Conservation (phyloP, 805 yeast genomes). For the Sugiyamaella marilandica region DNA sequence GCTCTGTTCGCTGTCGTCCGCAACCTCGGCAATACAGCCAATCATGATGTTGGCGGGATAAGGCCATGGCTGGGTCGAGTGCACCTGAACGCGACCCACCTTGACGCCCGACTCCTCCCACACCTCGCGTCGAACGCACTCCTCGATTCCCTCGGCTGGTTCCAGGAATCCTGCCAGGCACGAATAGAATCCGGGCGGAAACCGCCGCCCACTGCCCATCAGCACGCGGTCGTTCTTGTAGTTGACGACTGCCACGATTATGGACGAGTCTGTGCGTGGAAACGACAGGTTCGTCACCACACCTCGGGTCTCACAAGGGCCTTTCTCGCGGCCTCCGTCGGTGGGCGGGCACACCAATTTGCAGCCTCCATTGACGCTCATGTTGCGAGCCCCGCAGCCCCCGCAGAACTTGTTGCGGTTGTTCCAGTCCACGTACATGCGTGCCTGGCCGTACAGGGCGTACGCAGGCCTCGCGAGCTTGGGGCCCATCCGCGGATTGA, state of each 20-base stretch:
- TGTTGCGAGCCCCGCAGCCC: slow-evolving; percentile 62
- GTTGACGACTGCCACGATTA: slow-evolving; percentile 74
- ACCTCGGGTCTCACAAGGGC: slow-evolving; percentile 36
- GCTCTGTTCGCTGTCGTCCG: slow-evolving; percentile 42
- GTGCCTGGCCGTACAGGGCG: slow-evolving; percentile 71
- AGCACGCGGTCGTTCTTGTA: slow-evolving; percentile 55
- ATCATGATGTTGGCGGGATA: slow-evolving; percentile 91
- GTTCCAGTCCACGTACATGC: slow-evolving; percentile 84
- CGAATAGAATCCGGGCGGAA: slow-evolving; percentile 60
- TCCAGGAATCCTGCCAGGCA: slow-evolving; percentile 96
- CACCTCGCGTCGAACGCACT: slow-evolving; percentile 80
- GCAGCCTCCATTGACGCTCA: slow-evolving; percentile 40
- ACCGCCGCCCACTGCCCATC: slow-evolving; percentile 65
- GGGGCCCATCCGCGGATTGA: slow-evolving; percentile 4
- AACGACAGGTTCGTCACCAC: slow-evolving; percentile 72
- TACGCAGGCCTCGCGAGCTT: slow-evolving; percentile 32
- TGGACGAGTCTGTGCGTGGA: slow-evolving; percentile 89
- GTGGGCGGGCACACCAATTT: slow-evolving; percentile 37
- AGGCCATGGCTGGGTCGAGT: slow-evolving; percentile 95
- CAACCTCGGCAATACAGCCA: slow-evolving; percentile 83
- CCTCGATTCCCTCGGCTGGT: slow-evolving; percentile 88
- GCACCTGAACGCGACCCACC: slow-evolving; percentile 51
- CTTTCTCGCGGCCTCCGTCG: slow-evolving; percentile 23
- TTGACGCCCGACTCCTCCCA: slow-evolving; percentile 94
- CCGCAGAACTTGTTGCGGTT: slow-evolving; percentile 71